Evolutionary conservation across 495 filamentous ascomycete genomes (phyloP).

Genomic region (Penicillium pancosmium): DNA sequence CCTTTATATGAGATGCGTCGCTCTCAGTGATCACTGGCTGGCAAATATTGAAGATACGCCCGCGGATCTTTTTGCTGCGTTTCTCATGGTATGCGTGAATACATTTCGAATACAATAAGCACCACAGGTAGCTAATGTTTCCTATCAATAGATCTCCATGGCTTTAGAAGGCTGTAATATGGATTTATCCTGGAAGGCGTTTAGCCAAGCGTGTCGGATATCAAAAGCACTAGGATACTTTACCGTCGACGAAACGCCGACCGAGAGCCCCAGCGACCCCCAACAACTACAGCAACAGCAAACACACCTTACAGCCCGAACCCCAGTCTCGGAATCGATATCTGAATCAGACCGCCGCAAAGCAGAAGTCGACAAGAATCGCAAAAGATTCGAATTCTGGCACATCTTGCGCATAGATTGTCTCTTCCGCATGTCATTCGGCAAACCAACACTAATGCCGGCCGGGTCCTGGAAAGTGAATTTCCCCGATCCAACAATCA

Average conservation of each 20-base stretch:
- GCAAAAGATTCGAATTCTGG: slow-evolving; percentile 31
- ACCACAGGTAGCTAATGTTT: too few species aligned
- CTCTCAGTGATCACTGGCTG: slow-evolving; percentile 13
- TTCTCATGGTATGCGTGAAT: not conserved
- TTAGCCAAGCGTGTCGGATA: slow-evolving; percentile 14
- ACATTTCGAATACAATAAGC: too few species aligned
- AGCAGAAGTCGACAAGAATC: slow-evolving; percentile 19
- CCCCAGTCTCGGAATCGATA: not conserved
- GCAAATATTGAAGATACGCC: slow-evolving; percentile 13
- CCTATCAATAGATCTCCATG: slow-evolving; percentile 16
- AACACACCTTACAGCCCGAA: not conserved
- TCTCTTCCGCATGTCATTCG: slow-evolving; percentile 24
- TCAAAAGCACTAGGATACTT: slow-evolving; percentile 22
- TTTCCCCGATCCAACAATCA: slow-evolving; percentile 25
- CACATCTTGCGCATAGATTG: slow-evolving; percentile 23
- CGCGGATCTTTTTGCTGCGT: not conserved
- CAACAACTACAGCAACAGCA: not conserved
- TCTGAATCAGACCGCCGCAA: not conserved
- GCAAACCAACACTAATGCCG: slow-evolving; percentile 21
- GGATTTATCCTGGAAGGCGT: slow-evolving; percentile 20
- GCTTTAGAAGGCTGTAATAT: slow-evolving; percentile 20
- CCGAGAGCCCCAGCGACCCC: not conserved
- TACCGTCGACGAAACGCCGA: slow-evolving; percentile 15
- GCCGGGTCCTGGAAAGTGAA: slow-evolving; percentile 26
- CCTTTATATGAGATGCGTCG: slow-evolving; percentile 11